Conservation (phyloP, 441 rosid species). For the Capsella rubella region DNA sequence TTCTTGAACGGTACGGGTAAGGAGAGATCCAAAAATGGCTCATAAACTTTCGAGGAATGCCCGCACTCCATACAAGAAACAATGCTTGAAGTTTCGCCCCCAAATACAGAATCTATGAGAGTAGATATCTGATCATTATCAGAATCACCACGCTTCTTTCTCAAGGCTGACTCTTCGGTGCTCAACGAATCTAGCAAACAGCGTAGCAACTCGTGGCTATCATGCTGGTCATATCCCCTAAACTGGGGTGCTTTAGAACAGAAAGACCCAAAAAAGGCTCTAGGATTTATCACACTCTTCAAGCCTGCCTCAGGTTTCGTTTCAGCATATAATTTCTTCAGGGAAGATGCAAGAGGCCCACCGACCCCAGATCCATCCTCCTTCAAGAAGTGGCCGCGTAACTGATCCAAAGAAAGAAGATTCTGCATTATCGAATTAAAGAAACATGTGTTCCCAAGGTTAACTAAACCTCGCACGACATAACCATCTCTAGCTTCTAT, state of each 20-base stretch:
- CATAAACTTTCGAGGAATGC: slow-evolving; percentile 81
- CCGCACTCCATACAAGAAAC: slow-evolving; percentile 85
- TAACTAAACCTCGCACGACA: slow-evolving; percentile 75
- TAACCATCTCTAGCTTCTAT: slow-evolving; percentile 59
- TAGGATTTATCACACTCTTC: slow-evolving; percentile 78
- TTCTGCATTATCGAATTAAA: slow-evolving; percentile 95
- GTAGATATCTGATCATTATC: slow-evolving; percentile 53
- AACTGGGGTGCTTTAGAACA: slow-evolving; percentile 90
- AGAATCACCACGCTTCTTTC: slow-evolving; percentile 55
- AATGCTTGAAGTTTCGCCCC: slow-evolving; percentile 86
- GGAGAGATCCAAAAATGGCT: slow-evolving; percentile 92
- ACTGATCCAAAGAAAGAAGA: slow-evolving; percentile 69
- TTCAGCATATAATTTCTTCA: slow-evolving; percentile 78
- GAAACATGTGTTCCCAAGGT: slow-evolving; percentile 97
- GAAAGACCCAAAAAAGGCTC: slow-evolving; percentile 63
- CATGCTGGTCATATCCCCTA: slow-evolving; percentile 94
- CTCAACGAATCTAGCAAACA: slow-evolving; percentile 86
- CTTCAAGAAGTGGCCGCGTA: slow-evolving; percentile 63
- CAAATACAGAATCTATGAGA: slow-evolving; percentile 78
- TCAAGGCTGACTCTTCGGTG: slow-evolving; percentile 68
- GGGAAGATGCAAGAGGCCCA: slow-evolving; percentile 66
- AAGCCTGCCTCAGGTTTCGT: slow-evolving; percentile 60
- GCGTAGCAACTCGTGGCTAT: slow-evolving; percentile 89
- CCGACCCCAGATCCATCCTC: slow-evolving; percentile 47
- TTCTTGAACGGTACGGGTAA: slow-evolving; percentile 88